Evolutionary conservation across 148 eudicot species (phyloP), one percentile per base, ranked within the genome.

Genomic region (Spergularia marina): DNA sequence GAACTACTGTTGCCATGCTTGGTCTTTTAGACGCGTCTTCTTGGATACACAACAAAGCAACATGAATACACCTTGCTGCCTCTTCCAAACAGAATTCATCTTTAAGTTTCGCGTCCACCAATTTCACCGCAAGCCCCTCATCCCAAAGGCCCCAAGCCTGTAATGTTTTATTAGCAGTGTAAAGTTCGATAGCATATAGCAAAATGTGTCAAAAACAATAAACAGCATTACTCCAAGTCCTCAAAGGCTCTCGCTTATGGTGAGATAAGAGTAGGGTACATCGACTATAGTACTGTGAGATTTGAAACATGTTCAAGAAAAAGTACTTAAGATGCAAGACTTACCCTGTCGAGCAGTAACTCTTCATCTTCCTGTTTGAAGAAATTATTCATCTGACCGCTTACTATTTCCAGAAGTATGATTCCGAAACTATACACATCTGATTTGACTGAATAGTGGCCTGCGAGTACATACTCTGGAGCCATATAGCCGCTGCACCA

Each of bases 131-230:
- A 16, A 15, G 17, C 36, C 76, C 75, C 18, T 72, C 80, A 1
- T 77, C 76, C 84, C 84, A 81, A 12, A 73, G 80, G 68, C 63
- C 78, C 84, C 84, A 82, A 55, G 84, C 84, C 84, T 82, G 77
- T 13, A 15, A 52, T 15, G 53, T 66, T 16, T 52, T 9, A 30
- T 16, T 20, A 17, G 7, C 16, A 71, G 11, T 10, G 25, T 59
- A 59, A n/a, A 59, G 36, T 21, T 21, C 20, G 25, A 23, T 4
- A 10, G 64, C 36, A 58, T 11, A 6, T 11, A 30, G 36, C 36
- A 30, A 30, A 30, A 30, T 30, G 36, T 30, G 36, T 30, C 36
- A 3, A 30, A 30, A 44, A 44, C 49, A 6, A 9, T 44, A 44
- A 44, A 44, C 49, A 44, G 0, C 49, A 44, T 44, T 44, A 44